Base-by-base conservation (phyloP, 1,139 yeast genomes). In the Magnusiomyces paraingens region DNA sequence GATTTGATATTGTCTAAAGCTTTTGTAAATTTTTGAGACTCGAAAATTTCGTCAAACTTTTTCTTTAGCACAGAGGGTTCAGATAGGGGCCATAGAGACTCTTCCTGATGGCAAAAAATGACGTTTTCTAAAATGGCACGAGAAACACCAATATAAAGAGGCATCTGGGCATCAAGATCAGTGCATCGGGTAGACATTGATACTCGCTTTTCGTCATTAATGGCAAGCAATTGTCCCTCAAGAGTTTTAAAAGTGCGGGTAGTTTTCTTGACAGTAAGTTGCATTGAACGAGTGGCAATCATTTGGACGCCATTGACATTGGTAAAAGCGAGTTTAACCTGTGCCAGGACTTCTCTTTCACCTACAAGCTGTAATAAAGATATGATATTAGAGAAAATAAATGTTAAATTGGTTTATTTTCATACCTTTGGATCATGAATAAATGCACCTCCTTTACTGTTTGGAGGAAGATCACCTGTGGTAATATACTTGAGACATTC, bases 31-130 rank as follows among this genome's bases (percentile, higher is more conserved):
- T 89, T 90, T 61, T 90, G 81, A 0, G 98, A 96, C 68, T 94
- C 98, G 63, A 94, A 94, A 5, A 94, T 93, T 66, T 93, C 99
- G 68, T 94, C 99, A 64, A 94, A 94, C 57, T 93, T 79, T 70
- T 91, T 91, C 70, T 94, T 94, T 65, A 94, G 76, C 14, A 80
- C 80, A 6, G 95, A 78, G 0, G 99, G 95, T 69, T 94, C 99
- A 61, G 93, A 82, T 55, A 94, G 74, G 1, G 99, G 99, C 99
- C 99, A 94, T 43, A 89, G 71, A 64, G 94, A 85, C 57, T 94
- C 99, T 65, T 94, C 99, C 68, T 94, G 99, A 66, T 94, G 99
- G 65, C 99, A 93, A 68, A 94, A 94, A 1, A 93, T 84, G 48
- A 94, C 99, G 67, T 90, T 88, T 62, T 93, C 96, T 50, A 94